Evolutionary conservation across 495 filamentous ascomycete species (phyloP).

Genomic region (Bombardia bombarda): DNA sequence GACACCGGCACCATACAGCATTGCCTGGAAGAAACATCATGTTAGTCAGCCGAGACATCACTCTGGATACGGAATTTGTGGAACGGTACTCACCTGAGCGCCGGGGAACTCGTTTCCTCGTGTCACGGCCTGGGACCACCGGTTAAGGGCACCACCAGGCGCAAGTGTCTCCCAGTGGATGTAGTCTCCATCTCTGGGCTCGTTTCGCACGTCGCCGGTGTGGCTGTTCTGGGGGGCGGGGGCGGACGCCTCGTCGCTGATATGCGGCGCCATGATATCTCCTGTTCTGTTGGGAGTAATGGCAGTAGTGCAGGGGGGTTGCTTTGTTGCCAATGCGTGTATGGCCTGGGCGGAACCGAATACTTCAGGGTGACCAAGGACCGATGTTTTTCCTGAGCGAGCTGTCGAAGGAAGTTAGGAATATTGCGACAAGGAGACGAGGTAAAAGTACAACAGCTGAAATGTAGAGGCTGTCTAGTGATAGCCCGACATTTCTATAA

Average conservation of each 20-base stretch:
- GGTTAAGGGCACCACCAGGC: slow-evolving; percentile 35
- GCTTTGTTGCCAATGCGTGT: no score
- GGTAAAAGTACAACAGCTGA: no score
- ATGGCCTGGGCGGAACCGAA: no score
- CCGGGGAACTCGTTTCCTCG: slow-evolving; percentile 85
- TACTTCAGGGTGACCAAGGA: no score
- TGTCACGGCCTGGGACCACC: slow-evolving; percentile 40
- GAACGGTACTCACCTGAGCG: slow-evolving; percentile 55
- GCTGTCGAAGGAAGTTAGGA: no score
- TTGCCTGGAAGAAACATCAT: slow-evolving; percentile 44
- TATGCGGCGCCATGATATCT: slow-evolving; percentile 20
- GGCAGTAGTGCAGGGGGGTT: no score
- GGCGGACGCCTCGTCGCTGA: slow-evolving; percentile 7
- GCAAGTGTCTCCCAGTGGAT: slow-evolving; percentile 35
- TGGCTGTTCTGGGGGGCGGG: background rate
- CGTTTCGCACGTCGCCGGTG: slow-evolving; percentile 12
- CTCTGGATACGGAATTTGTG: background rate
- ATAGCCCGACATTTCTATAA: no score
- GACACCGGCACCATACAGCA: slow-evolving; percentile 92
- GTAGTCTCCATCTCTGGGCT: slow-evolving; percentile 36
- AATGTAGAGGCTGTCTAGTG: no score
- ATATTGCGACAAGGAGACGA: no score
- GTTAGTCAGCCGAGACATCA: slow-evolving; percentile 3
- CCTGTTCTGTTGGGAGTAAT: no score
- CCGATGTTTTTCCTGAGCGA: no score